These are phyloP conservation scores for Nitzschia palea DNA, from an alignment of 108 stramenopile species.

Conservation along the genomic window DNA sequence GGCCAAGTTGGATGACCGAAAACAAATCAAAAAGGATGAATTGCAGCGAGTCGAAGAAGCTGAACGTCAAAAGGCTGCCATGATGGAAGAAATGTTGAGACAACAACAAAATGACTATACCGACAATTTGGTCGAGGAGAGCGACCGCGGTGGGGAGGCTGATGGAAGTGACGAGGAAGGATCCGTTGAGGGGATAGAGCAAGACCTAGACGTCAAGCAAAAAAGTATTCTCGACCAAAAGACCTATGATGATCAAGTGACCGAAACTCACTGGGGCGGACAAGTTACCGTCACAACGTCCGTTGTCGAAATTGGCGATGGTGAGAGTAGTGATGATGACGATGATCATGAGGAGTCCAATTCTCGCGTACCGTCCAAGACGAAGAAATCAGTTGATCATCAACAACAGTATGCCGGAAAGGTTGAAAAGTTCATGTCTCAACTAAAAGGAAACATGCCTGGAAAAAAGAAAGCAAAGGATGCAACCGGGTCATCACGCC, in stretches of 20 bases:
- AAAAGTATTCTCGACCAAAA: conserved; percentile 23
- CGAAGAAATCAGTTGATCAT: conserved; percentile 49
- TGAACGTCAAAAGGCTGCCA: conserved; percentile 57
- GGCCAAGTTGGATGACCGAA: conserved; percentile 63
- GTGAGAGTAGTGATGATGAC: conserved; percentile 49
- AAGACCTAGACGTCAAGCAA: conserved; percentile 6
- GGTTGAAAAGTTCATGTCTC: conserved; percentile 60
- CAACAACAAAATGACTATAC: neutral
- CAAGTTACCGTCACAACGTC: conserved; percentile 79
- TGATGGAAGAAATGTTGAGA: conserved; percentile 28
- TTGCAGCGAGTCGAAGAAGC: conserved; percentile 68
- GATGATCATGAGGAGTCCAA: conserved; percentile 1
- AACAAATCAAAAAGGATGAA: conserved; percentile 53
- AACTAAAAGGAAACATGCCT: conserved; percentile 72
- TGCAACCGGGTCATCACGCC: neutral
- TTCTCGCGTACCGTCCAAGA: neutral
- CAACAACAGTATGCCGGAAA: conserved; percentile 72
- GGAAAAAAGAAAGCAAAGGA: conserved; percentile 46
- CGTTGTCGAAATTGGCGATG: conserved; percentile 46
- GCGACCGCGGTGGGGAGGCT: neutral
- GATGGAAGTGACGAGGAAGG: conserved; percentile 22
- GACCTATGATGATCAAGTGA: conserved; percentile 63
- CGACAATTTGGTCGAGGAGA: conserved; percentile 25
- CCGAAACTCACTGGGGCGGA: conserved; percentile 68
- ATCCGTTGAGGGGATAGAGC: neutral